phyloP scores from a whole-genome alignment of 148 eudicot genomes.

The Linanthus parryae region DNA sequence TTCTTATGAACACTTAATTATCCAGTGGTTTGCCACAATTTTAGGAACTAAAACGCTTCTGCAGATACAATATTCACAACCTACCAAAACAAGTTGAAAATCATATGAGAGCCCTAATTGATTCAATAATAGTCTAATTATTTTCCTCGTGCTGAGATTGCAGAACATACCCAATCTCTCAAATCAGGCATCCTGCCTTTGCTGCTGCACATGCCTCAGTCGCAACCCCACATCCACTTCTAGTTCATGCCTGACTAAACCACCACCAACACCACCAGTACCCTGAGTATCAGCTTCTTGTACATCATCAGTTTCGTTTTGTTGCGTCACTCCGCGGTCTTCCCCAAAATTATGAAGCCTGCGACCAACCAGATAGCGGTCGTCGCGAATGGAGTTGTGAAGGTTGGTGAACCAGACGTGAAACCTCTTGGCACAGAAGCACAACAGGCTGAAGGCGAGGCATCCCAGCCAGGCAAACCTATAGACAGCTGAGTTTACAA shows the following conservation, averaged over 20 bases:
- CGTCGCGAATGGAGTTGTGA: constrained; percentile 92
- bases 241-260: constrained; percentile 1
- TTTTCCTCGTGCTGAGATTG: too few species aligned
- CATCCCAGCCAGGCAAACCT: constrained; percentile 97
- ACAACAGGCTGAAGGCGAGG: constrained; percentile 57
- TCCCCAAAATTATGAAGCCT: constrained; percentile 91
- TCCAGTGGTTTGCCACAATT: too few species aligned
- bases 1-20: too few species aligned
- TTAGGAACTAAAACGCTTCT: too few species aligned
- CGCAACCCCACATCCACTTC: constrained; percentile 64
- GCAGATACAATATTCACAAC: too few species aligned
- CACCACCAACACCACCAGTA: constrained; percentile 13
- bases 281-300: constrained; percentile 14
- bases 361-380: constrained; percentile 88
- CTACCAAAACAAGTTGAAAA: too few species aligned
- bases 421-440: constrained; percentile 84
- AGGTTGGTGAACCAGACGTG: constrained; percentile 98
- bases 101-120: too few species aligned
- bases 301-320: neutral
- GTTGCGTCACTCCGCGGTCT: constrained; percentile 13
- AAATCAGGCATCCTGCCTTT: constrained; percentile 21
- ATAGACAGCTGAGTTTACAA: constrained; percentile 89
- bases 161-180: neutral
- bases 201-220: constrained; percentile 48
- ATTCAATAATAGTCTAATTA: too few species aligned